phyloP scores from a whole-genome alignment of 2,329 filamentous ascomycete genomes.

The Penicillium occitanis region DNA sequence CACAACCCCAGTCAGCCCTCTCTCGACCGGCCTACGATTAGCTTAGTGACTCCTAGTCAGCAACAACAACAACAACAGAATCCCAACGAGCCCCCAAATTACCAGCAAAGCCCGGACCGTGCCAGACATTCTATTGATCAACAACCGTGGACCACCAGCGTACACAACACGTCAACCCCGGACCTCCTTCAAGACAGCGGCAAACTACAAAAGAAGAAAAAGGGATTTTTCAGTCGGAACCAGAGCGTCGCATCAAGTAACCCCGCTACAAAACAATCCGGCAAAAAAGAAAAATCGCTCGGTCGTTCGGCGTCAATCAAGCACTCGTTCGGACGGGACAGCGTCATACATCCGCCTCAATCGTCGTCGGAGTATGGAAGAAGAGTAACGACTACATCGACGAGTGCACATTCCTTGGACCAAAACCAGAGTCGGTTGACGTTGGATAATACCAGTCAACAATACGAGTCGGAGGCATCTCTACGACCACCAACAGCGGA shows the following conservation, averaged over 20 bases:
- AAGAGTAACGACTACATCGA: not conserved
- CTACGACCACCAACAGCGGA: constrained; percentile 14
- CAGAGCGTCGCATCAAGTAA: constrained; percentile 20
- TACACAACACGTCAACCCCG: constrained; percentile 19
- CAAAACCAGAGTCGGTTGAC: constrained; percentile 1
- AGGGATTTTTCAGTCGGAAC: constrained; percentile 21
- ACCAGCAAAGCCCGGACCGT: constrained; percentile 23
- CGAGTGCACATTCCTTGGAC: not conserved
- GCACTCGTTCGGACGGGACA: constrained; percentile 11
- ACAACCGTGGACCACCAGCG: not conserved
- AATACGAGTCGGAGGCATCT: not conserved
- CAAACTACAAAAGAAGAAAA: constrained; percentile 23
- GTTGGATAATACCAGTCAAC: not conserved
- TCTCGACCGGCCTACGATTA: constrained; percentile 18
- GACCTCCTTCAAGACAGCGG: constrained; percentile 21
- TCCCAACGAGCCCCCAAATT: constrained; percentile 25
- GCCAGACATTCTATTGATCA: constrained; percentile 23
- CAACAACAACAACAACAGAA: constrained; percentile 17
- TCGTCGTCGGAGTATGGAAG: constrained; percentile 9
- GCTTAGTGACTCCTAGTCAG: constrained; percentile 12
- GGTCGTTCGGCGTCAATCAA: constrained; percentile 18
- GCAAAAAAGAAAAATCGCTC: constrained; percentile 11
- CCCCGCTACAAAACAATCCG: constrained; percentile 6
- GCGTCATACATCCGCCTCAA: not conserved
- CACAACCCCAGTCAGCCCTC: not conserved